Percentiles rank a stretch among this genome's conserved stretches.
Evolutionary conservation across 2,329 filamentous ascomycete genomes (phyloP).

Genomic region (Epichloe gansuensis): DNA sequence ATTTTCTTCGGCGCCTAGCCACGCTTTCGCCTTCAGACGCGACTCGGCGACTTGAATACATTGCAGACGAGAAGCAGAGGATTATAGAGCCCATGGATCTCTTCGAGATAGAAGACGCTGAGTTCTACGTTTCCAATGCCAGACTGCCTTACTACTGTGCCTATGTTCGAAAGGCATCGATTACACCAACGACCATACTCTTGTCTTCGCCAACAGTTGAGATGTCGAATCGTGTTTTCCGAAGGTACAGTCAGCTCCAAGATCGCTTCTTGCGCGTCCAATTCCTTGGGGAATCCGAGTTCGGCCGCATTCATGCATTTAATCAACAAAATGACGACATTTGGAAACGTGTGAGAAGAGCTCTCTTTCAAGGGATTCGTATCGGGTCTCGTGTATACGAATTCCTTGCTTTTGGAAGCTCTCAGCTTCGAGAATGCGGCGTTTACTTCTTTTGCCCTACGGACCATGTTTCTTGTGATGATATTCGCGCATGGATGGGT

Average conservation of each 20-base stretch:
- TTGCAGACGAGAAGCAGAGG: constrained; percentile 48
- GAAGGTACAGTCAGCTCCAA: constrained; percentile 51
- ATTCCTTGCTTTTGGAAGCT: constrained; percentile 91
- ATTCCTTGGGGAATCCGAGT: constrained; percentile 67
- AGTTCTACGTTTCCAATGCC: constrained; percentile 31
- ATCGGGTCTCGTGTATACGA: constrained; percentile 74
- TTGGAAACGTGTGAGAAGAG: constrained; percentile 59
- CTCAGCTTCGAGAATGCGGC: constrained; percentile 82
- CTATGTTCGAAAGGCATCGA: constrained; percentile 58
- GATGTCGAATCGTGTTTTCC: constrained; percentile 74
- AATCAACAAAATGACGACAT: constrained; percentile 51
- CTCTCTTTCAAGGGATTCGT: constrained; percentile 63
- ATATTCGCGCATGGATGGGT: constrained; percentile 81
- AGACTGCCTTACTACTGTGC: constrained; percentile 60
- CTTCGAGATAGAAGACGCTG: constrained; percentile 43
- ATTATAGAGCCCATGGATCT: constrained; percentile 61
- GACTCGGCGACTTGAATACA: constrained; percentile 57
- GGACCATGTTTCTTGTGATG: constrained; percentile 50
- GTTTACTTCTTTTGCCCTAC: constrained; percentile 84
- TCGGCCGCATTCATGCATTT: constrained; percentile 42
- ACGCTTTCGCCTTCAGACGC: constrained; percentile 35
- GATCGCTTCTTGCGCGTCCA: constrained; percentile 83
- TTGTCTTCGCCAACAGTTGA: constrained; percentile 69
- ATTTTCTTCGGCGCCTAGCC: constrained; percentile 55
- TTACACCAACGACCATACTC: constrained; percentile 77